A percentile compares a stretch with the other conserved stretches of the same genome.
These are phyloP conservation scores for Kwoniella heveanensis DNA, from an alignment of 768 basidiomycete genomes.

Conservation along the genomic window DNA sequence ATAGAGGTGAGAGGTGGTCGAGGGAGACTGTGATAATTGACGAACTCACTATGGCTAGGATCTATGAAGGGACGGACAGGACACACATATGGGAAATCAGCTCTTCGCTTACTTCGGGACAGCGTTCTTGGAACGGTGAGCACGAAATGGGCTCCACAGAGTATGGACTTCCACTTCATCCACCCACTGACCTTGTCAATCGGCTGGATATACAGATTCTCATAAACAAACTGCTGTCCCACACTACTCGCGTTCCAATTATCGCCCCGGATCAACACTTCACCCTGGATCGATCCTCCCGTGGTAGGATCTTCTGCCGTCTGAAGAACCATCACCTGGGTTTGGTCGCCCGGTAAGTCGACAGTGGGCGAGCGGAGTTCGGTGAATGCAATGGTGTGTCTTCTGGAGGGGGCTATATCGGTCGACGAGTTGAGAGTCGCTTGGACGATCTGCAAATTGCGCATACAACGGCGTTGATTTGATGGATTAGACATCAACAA, in stretches of 20 bases:
- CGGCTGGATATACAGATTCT: conserved; percentile 37
- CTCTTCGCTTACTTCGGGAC: too few species aligned
- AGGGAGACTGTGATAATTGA: too few species aligned
- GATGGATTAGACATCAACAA: not conserved
- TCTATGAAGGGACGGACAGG: conserved; percentile 1
- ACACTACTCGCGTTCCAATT: conserved; percentile 38
- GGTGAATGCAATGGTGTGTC: conserved; percentile 42
- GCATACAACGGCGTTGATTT: too few species aligned
- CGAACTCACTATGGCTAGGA: conserved; percentile 11
- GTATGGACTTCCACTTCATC: too few species aligned
- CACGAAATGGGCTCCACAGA: too few species aligned
- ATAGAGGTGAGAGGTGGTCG: too few species aligned
- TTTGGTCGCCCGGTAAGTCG: conserved; percentile 30
- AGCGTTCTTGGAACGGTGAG: too few species aligned
- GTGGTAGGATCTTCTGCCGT: conserved; percentile 18
- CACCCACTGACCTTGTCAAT: conserved; percentile 35
- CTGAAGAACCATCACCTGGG: conserved; percentile 42
- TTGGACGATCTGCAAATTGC: conserved; percentile 28
- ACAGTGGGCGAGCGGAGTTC: conserved; percentile 19
- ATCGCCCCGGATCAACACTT: conserved; percentile 34
- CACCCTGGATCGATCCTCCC: conserved; percentile 6
- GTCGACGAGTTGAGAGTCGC: conserved; percentile 31
- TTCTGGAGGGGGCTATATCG: conserved; percentile 31
- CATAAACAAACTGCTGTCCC: conserved; percentile 14
- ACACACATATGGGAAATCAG: too few species aligned